Conservation (phyloP, 805 yeast genomes). For the Jamesozyma gamospora region DNA sequence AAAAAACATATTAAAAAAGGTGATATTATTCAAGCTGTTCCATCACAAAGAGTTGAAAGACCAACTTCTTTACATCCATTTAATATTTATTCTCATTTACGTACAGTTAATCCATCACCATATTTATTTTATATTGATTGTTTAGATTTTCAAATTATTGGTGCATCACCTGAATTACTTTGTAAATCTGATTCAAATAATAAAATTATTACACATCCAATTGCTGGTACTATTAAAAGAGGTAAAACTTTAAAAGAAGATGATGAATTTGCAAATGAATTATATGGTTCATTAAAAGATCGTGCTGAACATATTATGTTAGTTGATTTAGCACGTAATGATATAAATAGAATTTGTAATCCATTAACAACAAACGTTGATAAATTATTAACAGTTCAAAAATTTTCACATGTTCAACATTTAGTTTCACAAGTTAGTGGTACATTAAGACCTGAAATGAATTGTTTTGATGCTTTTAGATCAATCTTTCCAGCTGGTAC, state of each 20-base stretch:
- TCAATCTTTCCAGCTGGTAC: conserved; percentile 99
- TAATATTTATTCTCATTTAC: conserved; percentile 85
- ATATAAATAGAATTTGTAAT: conserved; percentile 87
- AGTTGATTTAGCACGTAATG: conserved; percentile 95
- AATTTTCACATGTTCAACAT: conserved; percentile 96
- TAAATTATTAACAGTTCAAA: conserved; percentile 76
- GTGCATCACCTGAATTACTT: conserved; percentile 93
- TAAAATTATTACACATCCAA: conserved; percentile 87
- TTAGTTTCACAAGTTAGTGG: conserved; percentile 93
- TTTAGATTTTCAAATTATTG: conserved; percentile 85
- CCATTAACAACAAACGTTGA: conserved; percentile 82
- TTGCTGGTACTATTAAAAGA: conserved; percentile 91
- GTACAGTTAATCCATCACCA: conserved; percentile 97
- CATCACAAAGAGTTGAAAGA: conserved; percentile 92
- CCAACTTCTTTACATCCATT: conserved; percentile 94
- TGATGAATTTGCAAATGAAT: conserved; percentile 63
- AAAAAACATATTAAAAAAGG: conserved; percentile 81
- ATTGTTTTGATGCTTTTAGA: conserved; percentile 93
- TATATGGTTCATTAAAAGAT: conserved; percentile 74
- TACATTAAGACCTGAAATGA: conserved; percentile 67
- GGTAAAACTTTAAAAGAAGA: conserved; percentile 91
- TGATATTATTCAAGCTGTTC: conserved; percentile 95
- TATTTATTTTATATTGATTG: conserved; percentile 90
- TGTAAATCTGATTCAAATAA: conserved; percentile 69
- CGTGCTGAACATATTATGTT: conserved; percentile 98